Evolutionary conservation across 2,329 filamentous ascomycete genomes (phyloP).

Genomic region (Rhinocladiella similis): DNA sequence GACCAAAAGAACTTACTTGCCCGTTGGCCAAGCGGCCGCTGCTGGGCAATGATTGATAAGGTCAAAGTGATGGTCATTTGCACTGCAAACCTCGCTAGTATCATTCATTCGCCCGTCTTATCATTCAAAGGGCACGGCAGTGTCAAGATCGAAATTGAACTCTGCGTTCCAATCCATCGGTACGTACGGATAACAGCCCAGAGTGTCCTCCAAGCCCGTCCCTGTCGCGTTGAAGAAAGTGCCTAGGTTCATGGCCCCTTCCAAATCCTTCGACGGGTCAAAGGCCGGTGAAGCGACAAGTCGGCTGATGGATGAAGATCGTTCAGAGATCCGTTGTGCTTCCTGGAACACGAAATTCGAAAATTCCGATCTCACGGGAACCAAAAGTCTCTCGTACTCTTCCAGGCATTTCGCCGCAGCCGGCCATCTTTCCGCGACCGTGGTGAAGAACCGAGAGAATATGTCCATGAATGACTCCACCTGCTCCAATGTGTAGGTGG

Average conservation of each 20-base stretch:
- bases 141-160: conserved; percentile 1
- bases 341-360: not conserved
- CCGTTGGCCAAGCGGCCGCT: too few relatives aligned
- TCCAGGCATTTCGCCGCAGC: conserved; percentile 4
- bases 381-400: conserved; percentile 4
- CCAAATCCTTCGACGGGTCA: not conserved
- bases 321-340: not conserved
- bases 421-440: conserved; percentile 1
- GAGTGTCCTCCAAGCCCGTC: not conserved
- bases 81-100: not conserved
- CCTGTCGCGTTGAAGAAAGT: not conserved
- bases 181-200: not conserved
- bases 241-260: not conserved
- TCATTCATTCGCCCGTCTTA: not conserved
- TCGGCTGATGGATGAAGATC: not conserved
- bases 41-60: too few relatives aligned
- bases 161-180: conserved; percentile 3
- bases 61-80: too few relatives aligned
- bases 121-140: not conserved
- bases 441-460: conserved; percentile 6
- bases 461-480: not conserved
- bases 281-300: not conserved
- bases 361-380: not conserved
- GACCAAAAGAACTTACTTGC: too few relatives aligned
- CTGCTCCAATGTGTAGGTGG: not conserved